Percentiles rank a stretch among this genome's conserved stretches.
Conservation (phyloP, 1,139 yeast species). For the Taphrina betulina region DNA sequence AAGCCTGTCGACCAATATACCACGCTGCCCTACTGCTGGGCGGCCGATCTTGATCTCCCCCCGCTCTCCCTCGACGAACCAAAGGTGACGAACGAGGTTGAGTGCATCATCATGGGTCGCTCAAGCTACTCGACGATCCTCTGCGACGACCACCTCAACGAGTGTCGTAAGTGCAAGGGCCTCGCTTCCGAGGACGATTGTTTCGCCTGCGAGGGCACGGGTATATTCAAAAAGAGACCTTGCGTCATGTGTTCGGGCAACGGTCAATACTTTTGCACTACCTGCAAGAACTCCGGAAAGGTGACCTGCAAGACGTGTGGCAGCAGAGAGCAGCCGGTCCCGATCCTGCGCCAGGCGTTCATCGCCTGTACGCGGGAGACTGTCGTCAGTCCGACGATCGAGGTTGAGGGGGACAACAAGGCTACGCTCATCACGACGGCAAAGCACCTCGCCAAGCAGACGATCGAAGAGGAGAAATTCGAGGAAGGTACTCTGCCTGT, state of each 20-base stretch:
- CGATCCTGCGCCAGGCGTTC: conserved; percentile 24
- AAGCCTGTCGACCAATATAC: conserved; percentile 21
- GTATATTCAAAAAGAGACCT: conserved; percentile 31
- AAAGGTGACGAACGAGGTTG: conserved; percentile 16
- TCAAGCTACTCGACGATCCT: conserved; percentile 21
- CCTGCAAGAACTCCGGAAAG: conserved; percentile 22
- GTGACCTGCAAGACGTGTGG: conserved; percentile 19
- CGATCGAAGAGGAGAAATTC: conserved; percentile 24
- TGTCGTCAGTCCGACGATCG: conserved; percentile 25
- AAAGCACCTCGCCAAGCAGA: conserved; percentile 14
- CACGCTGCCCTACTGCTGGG: conserved; percentile 27
- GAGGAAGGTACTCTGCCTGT: conserved; percentile 25
- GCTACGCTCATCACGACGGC: conserved; percentile 19
- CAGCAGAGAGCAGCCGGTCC: conserved; percentile 15
- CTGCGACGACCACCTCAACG: conserved; percentile 28
- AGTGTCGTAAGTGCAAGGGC: conserved; percentile 28
- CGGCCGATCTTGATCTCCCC: conserved; percentile 27
- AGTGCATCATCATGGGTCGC: conserved; percentile 23
- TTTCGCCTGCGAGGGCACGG: conserved; percentile 29
- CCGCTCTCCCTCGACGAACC: conserved; percentile 28
- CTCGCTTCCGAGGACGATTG: conserved; percentile 32
- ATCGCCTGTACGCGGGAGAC: conserved; percentile 28
- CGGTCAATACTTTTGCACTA: conserved; percentile 26
- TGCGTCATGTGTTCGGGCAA: conserved; percentile 31
- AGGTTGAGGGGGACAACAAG: conserved; percentile 30